Evolutionary conservation across 495 filamentous ascomycete species (phyloP), one percentile per base, ranked within the genome.

Genomic region (Aspergillus affinis): DNA sequence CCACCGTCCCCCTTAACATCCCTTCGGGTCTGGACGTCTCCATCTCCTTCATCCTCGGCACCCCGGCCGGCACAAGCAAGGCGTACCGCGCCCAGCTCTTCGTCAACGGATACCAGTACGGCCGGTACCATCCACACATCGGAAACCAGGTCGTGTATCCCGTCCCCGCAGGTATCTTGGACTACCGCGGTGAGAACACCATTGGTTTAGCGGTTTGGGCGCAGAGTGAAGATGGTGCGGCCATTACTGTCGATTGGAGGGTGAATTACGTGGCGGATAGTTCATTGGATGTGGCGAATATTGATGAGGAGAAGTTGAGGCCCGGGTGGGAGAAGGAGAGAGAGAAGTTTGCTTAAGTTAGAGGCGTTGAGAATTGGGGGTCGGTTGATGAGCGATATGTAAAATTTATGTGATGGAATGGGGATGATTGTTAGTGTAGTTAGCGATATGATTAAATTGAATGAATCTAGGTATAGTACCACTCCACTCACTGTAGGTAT

Each of bases 91-190:
- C 74, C 0, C 73, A 78, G 64, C 56, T 78, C 32, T 79, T 77
- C 56, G 70, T 81, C 8, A 81, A 81, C 54, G 78, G 78, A n/a
- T 79, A 82, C 62, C 80, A 83, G 63, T 81, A 78, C 49, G 80
- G 78, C 21, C 76, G 81, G 47, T 84, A 68, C 54, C 65, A 81
- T 17, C 75, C 80, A 4, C 71, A 81, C 59, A 77, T 82, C 48
- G 81, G 80, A 0, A 80, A 81, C 15, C 79, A 83, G 69, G 76
- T 81, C 2, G 72, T 68, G 21, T 84, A 77, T 61, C 79, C 79
- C 6, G 69, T 82, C 61, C 81, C 80, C 0, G 74, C 73, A 2
- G 80, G 81, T 2, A 68, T 84, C 15, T 51, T 84, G 53, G 76
- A 82, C 50, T 80, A 75, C 55, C 65, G 32, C 10, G 79, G 80